phyloP scores from a whole-genome alignment of 768 basidiomycete species.

The Lentinula sp. region DNA sequence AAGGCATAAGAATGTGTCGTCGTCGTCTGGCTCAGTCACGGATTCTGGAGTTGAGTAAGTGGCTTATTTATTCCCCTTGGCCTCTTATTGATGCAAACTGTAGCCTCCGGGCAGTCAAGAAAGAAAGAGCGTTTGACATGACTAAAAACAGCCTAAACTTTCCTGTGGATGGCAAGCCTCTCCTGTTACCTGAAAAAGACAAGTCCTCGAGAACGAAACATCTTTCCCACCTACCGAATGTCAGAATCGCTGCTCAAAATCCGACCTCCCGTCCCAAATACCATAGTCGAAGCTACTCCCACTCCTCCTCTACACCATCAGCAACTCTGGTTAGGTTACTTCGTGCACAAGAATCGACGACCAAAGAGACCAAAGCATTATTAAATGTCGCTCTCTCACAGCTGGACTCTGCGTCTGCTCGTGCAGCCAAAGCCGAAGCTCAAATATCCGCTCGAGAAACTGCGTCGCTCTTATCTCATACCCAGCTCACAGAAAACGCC shows the following conservation, averaged over 20 bases:
- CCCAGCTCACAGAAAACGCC: background rate
- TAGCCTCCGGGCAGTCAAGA: background rate
- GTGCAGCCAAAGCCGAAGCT: slow-evolving; percentile 3
- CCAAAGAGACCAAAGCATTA: slow-evolving; percentile 3
- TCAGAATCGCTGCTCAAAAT: background rate
- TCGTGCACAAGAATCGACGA: slow-evolving; percentile 2
- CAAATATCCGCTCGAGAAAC: background rate
- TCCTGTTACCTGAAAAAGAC: background rate
- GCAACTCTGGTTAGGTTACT: slow-evolving; percentile 3
- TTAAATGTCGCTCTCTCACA: slow-evolving; percentile 5
- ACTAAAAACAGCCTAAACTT: background rate
- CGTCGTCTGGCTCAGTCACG: no score
- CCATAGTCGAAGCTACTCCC: background rate
- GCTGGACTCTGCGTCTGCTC: slow-evolving; percentile 5
- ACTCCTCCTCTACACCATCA: background rate
- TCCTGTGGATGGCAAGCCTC: background rate
- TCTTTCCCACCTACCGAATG: background rate
- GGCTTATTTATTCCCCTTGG: background rate
- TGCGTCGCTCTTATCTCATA: background rate
- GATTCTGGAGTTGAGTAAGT: no score
- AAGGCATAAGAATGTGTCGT: no score
- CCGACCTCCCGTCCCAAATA: background rate
- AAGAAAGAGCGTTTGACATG: background rate
- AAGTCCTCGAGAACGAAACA: background rate
- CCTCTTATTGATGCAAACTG: background rate